Base-by-base conservation (phyloP, 2,329 filamentous ascomycete genomes). In the Lachnellula cervina region DNA sequence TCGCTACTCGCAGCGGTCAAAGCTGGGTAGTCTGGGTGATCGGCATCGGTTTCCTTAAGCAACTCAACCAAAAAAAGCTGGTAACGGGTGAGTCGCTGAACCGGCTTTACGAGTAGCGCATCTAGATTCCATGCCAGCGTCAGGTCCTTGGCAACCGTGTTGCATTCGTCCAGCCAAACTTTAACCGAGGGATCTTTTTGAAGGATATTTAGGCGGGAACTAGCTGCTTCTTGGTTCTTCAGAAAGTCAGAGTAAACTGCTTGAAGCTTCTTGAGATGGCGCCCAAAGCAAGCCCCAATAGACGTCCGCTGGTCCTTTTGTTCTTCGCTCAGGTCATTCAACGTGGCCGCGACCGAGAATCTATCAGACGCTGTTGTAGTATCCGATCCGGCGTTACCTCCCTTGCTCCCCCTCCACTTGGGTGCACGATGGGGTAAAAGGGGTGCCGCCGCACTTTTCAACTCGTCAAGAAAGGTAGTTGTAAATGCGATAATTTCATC, bases 71-170 rank as follows among this genome's bases (percentile, higher is more conserved):
- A 82, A 42, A 99, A 77, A 46, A 96, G 85, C 3, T 91, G 91
- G 68, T 97, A 99, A 68, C 97, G 97, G 35, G 93, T 86, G 59
- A 97, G 87, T 48, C 94, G 84, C 73, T 99, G 94, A 71, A 96
- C 92, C 1, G 94, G 94, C 72, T 99, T 99, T 68, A 99, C 93
- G 19, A 99, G 81, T n/a, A 99, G 78, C 0, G 94, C 96, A 71
- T 97, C 92, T 58, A 99, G 73, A 71, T 96, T 89, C 94, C 94
- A 99, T 0, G 94, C 93, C 25, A 86, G 84, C 0, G 94, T 99
- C 60, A 99, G 80, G 69, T 97, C 94, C 64, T 90, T 89, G 13
- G 93, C 92, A 67, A 93, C 92, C 64, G 90, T 86, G 67, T 94
- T 91, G 72, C 94, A 99, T 71, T 97, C 93, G 56, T 87, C 87